phyloP scores from a whole-genome alignment of 2,329 filamentous ascomycete species.

The Cercospora berteroae region DNA sequence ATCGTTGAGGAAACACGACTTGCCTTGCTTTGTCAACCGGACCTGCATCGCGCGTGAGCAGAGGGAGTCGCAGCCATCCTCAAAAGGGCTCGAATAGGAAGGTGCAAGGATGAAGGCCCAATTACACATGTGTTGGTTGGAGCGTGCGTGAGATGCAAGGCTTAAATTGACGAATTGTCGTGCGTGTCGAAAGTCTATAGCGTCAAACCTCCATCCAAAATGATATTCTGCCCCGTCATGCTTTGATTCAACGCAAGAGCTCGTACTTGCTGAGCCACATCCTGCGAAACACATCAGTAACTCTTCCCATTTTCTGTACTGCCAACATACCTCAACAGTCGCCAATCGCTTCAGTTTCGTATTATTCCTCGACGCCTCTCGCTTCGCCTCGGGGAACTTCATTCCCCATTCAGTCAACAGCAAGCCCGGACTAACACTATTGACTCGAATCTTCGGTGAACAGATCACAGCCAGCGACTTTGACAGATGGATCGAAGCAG shows the following conservation, averaged over 20 bases:
- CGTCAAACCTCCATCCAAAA: conserved; percentile 46
- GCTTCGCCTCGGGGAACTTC: conserved; percentile 48
- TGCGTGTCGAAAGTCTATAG: conserved; percentile 12
- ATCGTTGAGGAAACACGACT: background rate
- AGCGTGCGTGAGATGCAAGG: background rate
- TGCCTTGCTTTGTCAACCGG: background rate
- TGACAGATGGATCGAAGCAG: conserved; percentile 52
- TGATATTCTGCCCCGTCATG: conserved; percentile 54
- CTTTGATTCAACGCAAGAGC: conserved; percentile 50
- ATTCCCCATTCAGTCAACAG: conserved; percentile 48
- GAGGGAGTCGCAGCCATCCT: background rate
- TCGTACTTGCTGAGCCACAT: conserved; percentile 56
- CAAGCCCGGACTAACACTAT: conserved; percentile 57
- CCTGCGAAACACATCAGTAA: conserved; percentile 35
- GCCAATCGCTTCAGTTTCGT: conserved; percentile 53
- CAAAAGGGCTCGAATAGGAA: background rate
- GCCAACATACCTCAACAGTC: conserved; percentile 48
- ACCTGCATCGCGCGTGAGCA: background rate
- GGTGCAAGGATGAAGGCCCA: background rate
- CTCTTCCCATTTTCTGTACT: background rate
- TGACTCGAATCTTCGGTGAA: conserved; percentile 58
- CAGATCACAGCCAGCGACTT: conserved; percentile 56
- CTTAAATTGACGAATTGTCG: background rate
- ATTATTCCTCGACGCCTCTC: conserved; percentile 43
- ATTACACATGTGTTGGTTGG: conserved; percentile 1